phyloP scores from a whole-genome alignment of 176 grass and related monocot species.

The Carex cristatella region DNA sequence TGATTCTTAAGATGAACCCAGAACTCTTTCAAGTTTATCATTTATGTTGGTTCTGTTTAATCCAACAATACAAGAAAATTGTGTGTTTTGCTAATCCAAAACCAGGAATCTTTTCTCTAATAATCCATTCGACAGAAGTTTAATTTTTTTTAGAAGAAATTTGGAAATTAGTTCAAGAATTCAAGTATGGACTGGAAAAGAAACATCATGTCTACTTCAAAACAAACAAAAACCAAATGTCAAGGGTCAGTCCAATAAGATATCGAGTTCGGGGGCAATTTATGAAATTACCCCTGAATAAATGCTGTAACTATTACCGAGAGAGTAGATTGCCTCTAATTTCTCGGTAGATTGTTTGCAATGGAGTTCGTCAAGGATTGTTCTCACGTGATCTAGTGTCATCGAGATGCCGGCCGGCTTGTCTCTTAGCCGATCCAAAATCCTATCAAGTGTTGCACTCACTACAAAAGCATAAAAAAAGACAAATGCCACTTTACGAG shows the following conservation, averaged over 20 bases:
- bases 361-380: slow-evolving; percentile 51
- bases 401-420: slow-evolving; percentile 67
- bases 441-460: slow-evolving; percentile 52
- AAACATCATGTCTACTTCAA: background rate
- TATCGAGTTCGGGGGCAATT: background rate
- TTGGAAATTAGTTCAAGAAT: background rate
- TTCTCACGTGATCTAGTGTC: slow-evolving; percentile 73
- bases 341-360: slow-evolving; percentile 40
- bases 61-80: background rate
- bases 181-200: background rate
- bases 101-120: background rate
- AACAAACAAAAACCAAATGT: background rate
- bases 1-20: background rate
- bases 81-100: background rate
- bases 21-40: background rate
- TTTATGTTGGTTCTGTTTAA: background rate
- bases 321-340: slow-evolving; percentile 34
- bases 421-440: slow-evolving; percentile 59
- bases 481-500: background rate
- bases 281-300: background rate
- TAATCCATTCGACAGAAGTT: background rate
- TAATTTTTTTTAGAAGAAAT: background rate
- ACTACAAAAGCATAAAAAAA: slow-evolving; percentile 38
- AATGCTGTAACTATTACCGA: slow-evolving; percentile 45
- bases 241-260: background rate